Percentiles rank a stretch among this genome's conserved stretches.
Evolutionary conservation across 2,329 filamentous ascomycete genomes (phyloP).

Genomic region (Aureobasidium sp.): DNA sequence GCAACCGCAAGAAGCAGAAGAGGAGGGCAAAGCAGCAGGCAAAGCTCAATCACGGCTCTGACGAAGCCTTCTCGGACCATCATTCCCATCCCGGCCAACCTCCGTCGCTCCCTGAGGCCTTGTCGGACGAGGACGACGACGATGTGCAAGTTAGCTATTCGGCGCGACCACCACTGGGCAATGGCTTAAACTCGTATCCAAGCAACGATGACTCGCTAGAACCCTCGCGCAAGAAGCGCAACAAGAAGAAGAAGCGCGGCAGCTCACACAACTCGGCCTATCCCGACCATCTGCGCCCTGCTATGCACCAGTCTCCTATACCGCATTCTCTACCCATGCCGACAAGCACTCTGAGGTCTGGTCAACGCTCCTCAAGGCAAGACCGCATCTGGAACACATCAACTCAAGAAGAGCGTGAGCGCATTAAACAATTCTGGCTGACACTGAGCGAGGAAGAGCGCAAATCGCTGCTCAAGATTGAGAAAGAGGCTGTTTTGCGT

Average conservation of each 20-base stretch:
- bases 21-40: constrained; percentile 76
- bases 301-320: constrained; percentile 22
- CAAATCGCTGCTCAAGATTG: constrained; percentile 91
- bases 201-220: not conserved
- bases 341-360: constrained; percentile 32
- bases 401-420: constrained; percentile 85
- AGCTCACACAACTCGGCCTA: not conserved
- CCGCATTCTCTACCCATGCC: constrained; percentile 36
- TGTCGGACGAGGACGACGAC: constrained; percentile 37
- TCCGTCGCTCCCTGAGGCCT: constrained; percentile 25
- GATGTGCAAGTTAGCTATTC: constrained; percentile 26
- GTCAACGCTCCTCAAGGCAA: constrained; percentile 38
- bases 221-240: constrained; percentile 14
- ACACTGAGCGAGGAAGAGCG: constrained; percentile 89
- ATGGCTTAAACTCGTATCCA: constrained; percentile 24
- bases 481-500: constrained; percentile 93
- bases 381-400: constrained; percentile 98
- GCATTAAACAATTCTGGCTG: constrained; percentile 98
- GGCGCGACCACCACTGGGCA: constrained; percentile 27
- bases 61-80: constrained; percentile 13
- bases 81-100: constrained; percentile 26
- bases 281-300: not conserved
- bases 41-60: constrained; percentile 30
- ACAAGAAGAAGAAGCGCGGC: constrained; percentile 14
- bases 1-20: constrained; percentile 95